These are phyloP conservation scores for Alternaria longipes DNA, from an alignment of 2,329 filamentous ascomycete genomes.

Conservation along the genomic window DNA sequence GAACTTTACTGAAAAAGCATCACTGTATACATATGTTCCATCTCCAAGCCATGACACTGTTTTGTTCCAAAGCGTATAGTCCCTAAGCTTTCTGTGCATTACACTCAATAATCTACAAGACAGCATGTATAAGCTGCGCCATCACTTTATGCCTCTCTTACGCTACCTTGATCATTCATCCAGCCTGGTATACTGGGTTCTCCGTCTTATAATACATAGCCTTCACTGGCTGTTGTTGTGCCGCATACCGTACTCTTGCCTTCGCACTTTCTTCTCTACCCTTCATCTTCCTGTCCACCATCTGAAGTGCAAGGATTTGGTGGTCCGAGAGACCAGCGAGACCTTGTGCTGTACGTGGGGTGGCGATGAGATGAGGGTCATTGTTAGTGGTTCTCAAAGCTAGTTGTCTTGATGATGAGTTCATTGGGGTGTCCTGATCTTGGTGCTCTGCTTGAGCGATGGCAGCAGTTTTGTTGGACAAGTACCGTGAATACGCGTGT, in stretches of 20 bases:
- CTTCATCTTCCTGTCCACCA: conserved; percentile 9
- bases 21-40: too few relatives aligned
- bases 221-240: conserved; percentile 8
- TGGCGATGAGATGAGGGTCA: not conserved
- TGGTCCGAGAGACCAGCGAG: not conserved
- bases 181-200: conserved; percentile 16
- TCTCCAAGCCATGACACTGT: too few relatives aligned
- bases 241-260: not conserved
- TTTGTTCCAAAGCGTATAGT: not conserved
- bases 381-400: not conserved
- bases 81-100: not conserved
- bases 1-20: too few relatives aligned
- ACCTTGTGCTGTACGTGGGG: not conserved
- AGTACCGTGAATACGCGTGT: not conserved
- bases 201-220: conserved; percentile 13
- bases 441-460: not conserved
- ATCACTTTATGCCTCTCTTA: too few relatives aligned
- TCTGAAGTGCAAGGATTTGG: conserved; percentile 4
- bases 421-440: not conserved
- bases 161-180: not conserved
- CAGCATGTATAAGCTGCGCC: not conserved
- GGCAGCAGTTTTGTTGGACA: not conserved
- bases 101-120: not conserved
- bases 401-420: not conserved
- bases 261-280: conserved; percentile 1